phyloP scores from a whole-genome alignment of 306 rosid species.

The Trifolium subterraneum region DNA sequence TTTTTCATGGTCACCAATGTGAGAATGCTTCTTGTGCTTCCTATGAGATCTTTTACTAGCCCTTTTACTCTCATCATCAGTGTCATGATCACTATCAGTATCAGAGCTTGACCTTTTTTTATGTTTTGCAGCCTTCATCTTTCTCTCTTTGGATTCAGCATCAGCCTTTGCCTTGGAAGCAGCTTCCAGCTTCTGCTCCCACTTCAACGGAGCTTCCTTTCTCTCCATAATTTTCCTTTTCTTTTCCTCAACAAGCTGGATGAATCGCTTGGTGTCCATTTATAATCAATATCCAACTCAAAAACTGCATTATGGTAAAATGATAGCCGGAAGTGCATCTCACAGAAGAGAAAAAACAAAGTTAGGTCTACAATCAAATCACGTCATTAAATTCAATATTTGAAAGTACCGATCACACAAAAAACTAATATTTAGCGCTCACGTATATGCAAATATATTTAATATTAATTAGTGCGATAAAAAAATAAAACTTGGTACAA shows the following conservation, averaged over 20 bases:
- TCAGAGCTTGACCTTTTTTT: constrained; percentile 61
- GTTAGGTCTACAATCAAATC: constrained; percentile 70
- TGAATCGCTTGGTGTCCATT: constrained; percentile 88
- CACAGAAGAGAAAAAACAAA: constrained; percentile 96
- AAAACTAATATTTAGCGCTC: background rate
- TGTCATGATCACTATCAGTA: constrained; percentile 56
- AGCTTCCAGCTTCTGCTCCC: constrained; percentile 96
- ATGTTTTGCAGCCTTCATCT: constrained; percentile 67
- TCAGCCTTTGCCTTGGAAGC: constrained; percentile 77
- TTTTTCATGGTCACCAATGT: constrained; percentile 60
- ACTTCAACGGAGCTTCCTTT: constrained; percentile 93
- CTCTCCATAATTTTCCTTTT: constrained; percentile 89
- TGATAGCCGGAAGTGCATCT: constrained; percentile 97
- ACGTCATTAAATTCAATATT: background rate
- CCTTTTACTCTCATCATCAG: constrained; percentile 55
- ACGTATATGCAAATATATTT: background rate
- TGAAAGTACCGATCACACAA: background rate
- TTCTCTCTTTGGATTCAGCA: constrained; percentile 75
- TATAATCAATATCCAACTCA: constrained; percentile 63
- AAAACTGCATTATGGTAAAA: constrained; percentile 81
- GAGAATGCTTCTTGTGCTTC: constrained; percentile 71
- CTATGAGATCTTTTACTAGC: constrained; percentile 61
- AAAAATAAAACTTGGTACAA: background rate
- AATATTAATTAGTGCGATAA: background rate
- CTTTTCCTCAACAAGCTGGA: constrained; percentile 91